Evolutionary conservation across 805 yeast species (phyloP), one percentile per base, ranked within the genome.

Genomic region (Lachancea meyersii): DNA sequence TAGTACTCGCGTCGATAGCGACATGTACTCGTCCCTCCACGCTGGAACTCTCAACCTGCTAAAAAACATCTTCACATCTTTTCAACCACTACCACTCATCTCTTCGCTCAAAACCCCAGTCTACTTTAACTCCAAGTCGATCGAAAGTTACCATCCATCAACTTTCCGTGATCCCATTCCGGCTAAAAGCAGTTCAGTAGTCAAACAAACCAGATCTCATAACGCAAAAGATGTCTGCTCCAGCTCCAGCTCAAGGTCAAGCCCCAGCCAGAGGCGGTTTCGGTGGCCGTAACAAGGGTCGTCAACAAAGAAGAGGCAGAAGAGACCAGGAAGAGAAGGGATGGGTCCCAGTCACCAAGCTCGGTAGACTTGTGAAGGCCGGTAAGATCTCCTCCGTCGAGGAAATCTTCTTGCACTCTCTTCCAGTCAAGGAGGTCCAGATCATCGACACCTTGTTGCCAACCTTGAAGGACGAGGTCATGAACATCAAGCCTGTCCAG

Each of bases 291-390:
- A 72, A 73, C 71, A 78, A 79, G 66, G 72, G 76, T 63, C 63
- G 63, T 51, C 72, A 71, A 53, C 79, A 80, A 64, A 80, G 86
- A 72, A 75, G 73, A 49, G 79, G 84, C 64, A 76, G 84, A 69
- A 79, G 89, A 72, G 76, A 77, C 65, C 79, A 77, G 59, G 97
- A 91, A 77, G 97, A 93, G 81, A 89, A 91, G 80, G 96, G 94
- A 66, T 93, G 98, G 98, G 82, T 81, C 66, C 98, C 98, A 77
- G 97, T 93, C 71, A 93, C 98, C 93, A 93, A 93, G 83, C 86
- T 93, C 71, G 98, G 98, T 77, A 91, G 98, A 84, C 83, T 93
- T 69, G 98, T 93, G 61, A 87, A 88, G 80, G 96, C 97, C 67
- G 96, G 96, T 74, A 91, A 93, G 84, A 80, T 93, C 76, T 73